These are phyloP conservation scores for Saccharomycopsis fodiens DNA, from an alignment of 805 yeast genomes.

Conservation along the genomic window DNA sequence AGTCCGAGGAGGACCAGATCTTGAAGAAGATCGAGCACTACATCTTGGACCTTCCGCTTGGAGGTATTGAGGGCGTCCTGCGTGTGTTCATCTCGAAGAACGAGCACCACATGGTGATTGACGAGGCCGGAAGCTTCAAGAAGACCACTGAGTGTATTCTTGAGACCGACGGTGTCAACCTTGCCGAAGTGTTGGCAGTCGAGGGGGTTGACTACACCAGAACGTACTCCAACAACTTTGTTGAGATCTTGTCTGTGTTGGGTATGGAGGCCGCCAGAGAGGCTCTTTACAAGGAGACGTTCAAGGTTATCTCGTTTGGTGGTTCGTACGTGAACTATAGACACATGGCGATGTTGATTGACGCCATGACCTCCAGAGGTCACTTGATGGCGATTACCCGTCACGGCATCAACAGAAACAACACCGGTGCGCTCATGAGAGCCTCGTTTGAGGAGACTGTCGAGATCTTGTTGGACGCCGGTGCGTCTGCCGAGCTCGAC, in stretches of 20 bases:
- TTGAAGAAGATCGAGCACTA: constrained; percentile 91
- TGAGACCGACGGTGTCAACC: constrained; percentile 97
- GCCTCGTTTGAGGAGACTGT: constrained; percentile 99
- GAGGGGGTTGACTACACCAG: constrained; percentile 90
- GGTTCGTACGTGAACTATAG: constrained; percentile 99
- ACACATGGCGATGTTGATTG: constrained; percentile 95
- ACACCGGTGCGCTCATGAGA: constrained; percentile 98
- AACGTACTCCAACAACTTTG: constrained; percentile 93
- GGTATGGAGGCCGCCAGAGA: constrained; percentile 99
- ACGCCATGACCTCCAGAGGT: constrained; percentile 98
- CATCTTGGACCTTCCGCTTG: constrained; percentile 89
- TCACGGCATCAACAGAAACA: constrained; percentile 98
- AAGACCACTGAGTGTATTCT: constrained; percentile 96
- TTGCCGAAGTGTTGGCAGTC: constrained; percentile 89
- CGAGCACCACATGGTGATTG: constrained; percentile 38
- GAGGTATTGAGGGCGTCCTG: constrained; percentile 92
- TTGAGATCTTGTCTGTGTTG: constrained; percentile 86
- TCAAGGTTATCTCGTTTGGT: constrained; percentile 97
- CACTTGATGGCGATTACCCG: constrained; percentile 98
- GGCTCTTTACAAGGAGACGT: constrained; percentile 87
- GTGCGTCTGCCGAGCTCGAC: constrained; percentile 95
- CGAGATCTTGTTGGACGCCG: constrained; percentile 94
- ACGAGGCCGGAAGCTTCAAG: constrained; percentile 75
- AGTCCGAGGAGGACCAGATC: constrained; percentile 95
- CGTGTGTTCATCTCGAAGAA: constrained; percentile 62